Evolutionary conservation across 106 monocot species (phyloP), one percentile per base, ranked within the genome.

Genomic region (Cymbidium sinense): DNA sequence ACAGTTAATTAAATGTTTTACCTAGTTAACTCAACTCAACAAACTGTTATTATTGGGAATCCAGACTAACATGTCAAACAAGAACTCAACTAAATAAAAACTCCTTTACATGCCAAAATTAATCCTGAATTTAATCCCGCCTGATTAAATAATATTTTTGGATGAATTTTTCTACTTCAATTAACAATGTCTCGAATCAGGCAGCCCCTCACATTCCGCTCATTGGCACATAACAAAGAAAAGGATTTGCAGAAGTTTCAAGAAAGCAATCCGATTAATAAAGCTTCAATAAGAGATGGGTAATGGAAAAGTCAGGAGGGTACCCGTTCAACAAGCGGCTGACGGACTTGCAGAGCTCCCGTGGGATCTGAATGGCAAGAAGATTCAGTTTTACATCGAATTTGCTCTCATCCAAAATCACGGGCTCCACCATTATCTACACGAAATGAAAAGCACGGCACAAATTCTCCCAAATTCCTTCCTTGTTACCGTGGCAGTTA

Each of bases 311-410:
- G 12, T 28, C 43, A 13, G 13, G 23, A 74, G 28, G 8, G 47
- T 82, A 98, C 96, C 94, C 96, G 27, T 84, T 78, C 51, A 98
- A 87, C 11, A 98, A 67, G 30, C 87, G 89, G 51, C 64, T 76
- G 58, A 87, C 79, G 50, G 86, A 80, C 50, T 77, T 92, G 81
- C 90, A 91, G 35, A 85, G 84, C 50, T 94, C 86, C 0, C 91
- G 86, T 28, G 96, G 96, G 67, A 98, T 88, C 31, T 91, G 84
- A 41, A 98, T 81, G 6, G 96, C 89, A 85, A 70, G 84, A 0
- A 98, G 82, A 77, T 92, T 78, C 18, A 98, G 89, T 70, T 87
- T 69, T 76, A 70, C 34, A 20, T 92, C 88, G 74, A 98, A 98
- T 71, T 87, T 85, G 61, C 83, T 86, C 85, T 89, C 87, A 33